These are phyloP conservation scores for Dryas octopetala DNA, from an alignment of 306 rosid genomes.

Conservation along the genomic window DNA sequence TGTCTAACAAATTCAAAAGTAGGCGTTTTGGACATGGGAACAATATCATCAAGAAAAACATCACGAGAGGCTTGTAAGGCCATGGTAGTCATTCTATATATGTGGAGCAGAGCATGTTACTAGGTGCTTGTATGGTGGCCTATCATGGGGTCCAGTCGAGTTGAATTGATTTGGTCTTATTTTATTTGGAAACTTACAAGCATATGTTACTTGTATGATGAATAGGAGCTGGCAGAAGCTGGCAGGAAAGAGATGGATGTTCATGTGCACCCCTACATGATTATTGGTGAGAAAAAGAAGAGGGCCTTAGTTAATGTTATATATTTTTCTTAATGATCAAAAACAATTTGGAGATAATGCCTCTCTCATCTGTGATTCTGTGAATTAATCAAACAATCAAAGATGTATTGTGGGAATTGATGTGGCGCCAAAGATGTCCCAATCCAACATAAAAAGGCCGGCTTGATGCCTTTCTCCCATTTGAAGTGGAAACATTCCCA, in stretches of 20 bases:
- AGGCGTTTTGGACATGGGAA: too few species aligned
- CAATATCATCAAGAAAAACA: too few species aligned
- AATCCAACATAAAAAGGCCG: background rate
- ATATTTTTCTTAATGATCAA: too few species aligned
- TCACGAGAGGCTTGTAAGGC: too few species aligned
- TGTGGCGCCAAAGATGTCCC: too few species aligned
- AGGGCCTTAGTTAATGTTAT: background rate
- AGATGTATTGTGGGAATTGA: too few species aligned
- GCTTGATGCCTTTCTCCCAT: background rate
- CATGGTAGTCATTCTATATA: too few species aligned
- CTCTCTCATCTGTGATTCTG: too few species aligned
- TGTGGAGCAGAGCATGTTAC: too few species aligned
- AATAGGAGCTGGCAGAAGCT: conserved; percentile 20
- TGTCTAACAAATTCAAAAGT: too few species aligned
- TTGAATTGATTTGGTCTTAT: conserved; percentile 4
- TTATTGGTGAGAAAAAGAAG: background rate
- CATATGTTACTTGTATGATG: conserved; percentile 3
- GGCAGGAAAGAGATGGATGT: conserved; percentile 10
- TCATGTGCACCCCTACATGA: conserved; percentile 14
- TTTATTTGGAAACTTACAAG: background rate
- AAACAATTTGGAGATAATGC: too few species aligned
- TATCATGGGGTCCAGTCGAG: background rate
- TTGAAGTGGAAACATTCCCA: background rate
- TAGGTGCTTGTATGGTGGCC: background rate
- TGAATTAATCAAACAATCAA: too few species aligned